A percentile compares a stretch with the other conserved stretches of the same genome.
phyloP scores from a whole-genome alignment of 495 filamentous ascomycete genomes.

The Tuber magnatum region DNA sequence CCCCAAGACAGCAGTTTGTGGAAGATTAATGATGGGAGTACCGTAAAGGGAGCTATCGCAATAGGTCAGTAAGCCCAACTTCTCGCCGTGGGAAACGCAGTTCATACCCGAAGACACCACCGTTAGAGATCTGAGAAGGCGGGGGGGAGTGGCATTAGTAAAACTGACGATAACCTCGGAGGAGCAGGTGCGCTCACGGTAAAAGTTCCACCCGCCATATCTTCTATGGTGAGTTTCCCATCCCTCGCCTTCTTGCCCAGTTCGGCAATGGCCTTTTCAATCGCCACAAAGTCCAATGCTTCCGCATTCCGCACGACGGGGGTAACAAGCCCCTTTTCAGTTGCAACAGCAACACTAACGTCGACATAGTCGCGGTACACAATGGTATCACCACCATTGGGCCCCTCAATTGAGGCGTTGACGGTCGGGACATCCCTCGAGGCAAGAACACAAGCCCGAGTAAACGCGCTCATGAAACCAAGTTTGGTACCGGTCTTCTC shows the following conservation, averaged over 20 bases:
- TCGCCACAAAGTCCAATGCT: constrained; percentile 73
- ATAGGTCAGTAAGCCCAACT: background rate
- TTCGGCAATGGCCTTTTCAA: constrained; percentile 87
- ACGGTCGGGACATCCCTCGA: constrained; percentile 94
- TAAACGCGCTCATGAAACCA: constrained; percentile 97
- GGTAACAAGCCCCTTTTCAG: constrained; percentile 94
- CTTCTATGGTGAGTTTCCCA: constrained; percentile 95
- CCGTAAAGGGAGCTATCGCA: constrained; percentile 70
- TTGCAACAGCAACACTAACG: constrained; percentile 93
- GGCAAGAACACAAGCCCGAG: constrained; percentile 79
- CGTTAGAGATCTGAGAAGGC: constrained; percentile 70
- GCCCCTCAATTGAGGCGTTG: constrained; percentile 95
- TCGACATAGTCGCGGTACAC: constrained; percentile 98
- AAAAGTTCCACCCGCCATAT: constrained; percentile 98
- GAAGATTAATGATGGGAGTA: constrained; percentile 98
- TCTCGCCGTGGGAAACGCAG: background rate
- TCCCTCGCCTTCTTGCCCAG: constrained; percentile 96
- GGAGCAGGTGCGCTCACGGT: constrained; percentile 44
- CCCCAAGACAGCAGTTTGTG: constrained; percentile 89
- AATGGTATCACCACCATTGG: constrained; percentile 91
- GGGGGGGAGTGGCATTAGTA: background rate
- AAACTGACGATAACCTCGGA: background rate
- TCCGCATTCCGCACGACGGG: constrained; percentile 94
- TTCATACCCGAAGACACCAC: constrained; percentile 52
- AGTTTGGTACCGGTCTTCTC: constrained; percentile 97